A percentile compares a stretch with the other conserved stretches of the same genome.
Conservation (phyloP, 2,329 filamentous ascomycete species). For the Paracorniculantispora psalliotae region DNA sequence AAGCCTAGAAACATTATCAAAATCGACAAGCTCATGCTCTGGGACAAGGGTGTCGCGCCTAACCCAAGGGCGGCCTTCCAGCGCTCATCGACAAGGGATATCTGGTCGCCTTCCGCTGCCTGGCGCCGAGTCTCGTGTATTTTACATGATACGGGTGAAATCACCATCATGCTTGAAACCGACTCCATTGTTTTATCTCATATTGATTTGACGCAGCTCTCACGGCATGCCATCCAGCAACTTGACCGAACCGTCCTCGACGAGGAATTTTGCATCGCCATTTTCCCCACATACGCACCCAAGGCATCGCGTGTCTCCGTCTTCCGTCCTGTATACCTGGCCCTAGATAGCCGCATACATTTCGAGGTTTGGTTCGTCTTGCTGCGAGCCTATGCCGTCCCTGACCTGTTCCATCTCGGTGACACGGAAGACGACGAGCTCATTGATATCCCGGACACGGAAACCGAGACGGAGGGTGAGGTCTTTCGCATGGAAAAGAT, state of each 20-base stretch:
- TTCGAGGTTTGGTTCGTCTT: conserved; percentile 98
- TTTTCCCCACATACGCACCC: conserved; percentile 87
- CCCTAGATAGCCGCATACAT: conserved; percentile 79
- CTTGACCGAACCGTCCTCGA: conserved; percentile 87
- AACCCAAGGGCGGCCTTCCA: conserved; percentile 53
- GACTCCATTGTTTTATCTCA: conserved; percentile 75
- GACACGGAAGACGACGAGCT: conserved; percentile 38
- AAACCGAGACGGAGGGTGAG: conserved; percentile 40
- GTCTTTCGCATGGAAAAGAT: conserved; percentile 60
- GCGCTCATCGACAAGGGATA: conserved; percentile 52
- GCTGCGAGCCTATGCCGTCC: conserved; percentile 83
- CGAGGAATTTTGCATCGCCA: conserved; percentile 88
- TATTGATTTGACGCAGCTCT: conserved; percentile 83
- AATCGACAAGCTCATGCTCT: conserved; percentile 83
- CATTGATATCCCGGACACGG: conserved; percentile 34
- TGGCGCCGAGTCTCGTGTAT: conserved; percentile 93
- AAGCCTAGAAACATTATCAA: conserved; percentile 74
- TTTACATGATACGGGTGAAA: conserved; percentile 87
- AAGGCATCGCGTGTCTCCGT: conserved; percentile 68
- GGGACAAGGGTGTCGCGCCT: conserved; percentile 68
- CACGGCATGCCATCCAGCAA: conserved; percentile 83
- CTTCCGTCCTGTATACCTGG: conserved; percentile 83
- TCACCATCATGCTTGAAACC: conserved; percentile 83
- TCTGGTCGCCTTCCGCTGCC: conserved; percentile 49
- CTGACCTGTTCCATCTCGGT: conserved; percentile 74